Evolutionary conservation across 805 yeast genomes (phyloP).

Genomic region (Zygosaccharomyces pseudorouxii): DNA sequence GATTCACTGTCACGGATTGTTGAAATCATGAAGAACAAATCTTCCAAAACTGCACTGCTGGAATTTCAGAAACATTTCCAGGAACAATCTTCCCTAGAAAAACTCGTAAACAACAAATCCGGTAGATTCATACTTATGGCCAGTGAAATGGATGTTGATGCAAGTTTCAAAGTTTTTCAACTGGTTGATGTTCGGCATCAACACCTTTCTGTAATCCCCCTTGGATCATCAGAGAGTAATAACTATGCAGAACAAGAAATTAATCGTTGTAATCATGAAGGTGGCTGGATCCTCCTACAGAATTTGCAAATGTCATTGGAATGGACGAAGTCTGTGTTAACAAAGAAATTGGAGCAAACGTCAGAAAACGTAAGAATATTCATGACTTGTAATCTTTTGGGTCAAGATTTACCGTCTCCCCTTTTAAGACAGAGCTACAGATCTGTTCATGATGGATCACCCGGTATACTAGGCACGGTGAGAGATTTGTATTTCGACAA

Average conservation of each 20-base stretch:
- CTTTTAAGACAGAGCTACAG: constrained; percentile 48
- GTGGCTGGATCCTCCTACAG: constrained; percentile 72
- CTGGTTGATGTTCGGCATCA: constrained; percentile 36
- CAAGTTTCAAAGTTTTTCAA: constrained; percentile 48
- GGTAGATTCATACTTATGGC: constrained; percentile 43
- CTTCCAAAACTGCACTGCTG: constrained; percentile 13
- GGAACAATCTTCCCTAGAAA: constrained; percentile 4
- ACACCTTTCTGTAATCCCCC: constrained; percentile 46
- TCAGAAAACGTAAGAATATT: constrained; percentile 48
- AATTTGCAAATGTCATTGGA: constrained; percentile 68
- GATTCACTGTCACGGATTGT: not conserved
- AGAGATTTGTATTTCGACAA: constrained; percentile 16
- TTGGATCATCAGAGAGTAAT: constrained; percentile 71
- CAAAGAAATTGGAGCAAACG: constrained; percentile 42
- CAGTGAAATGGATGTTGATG: constrained; percentile 61
- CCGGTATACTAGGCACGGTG: constrained; percentile 39
- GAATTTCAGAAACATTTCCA: constrained; percentile 2
- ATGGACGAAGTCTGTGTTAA: constrained; percentile 52
- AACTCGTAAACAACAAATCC: constrained; percentile 1
- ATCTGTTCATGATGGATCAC: constrained; percentile 55
- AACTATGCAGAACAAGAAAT: constrained; percentile 55
- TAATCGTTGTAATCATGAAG: constrained; percentile 41
- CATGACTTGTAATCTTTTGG: constrained; percentile 54
- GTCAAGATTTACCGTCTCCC: constrained; percentile 50
- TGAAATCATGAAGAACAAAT: constrained; percentile 6